These are phyloP conservation scores for Backusella westeae DNA, from an alignment of 192 early-diverging fungal species.

Conservation along the genomic window DNA sequence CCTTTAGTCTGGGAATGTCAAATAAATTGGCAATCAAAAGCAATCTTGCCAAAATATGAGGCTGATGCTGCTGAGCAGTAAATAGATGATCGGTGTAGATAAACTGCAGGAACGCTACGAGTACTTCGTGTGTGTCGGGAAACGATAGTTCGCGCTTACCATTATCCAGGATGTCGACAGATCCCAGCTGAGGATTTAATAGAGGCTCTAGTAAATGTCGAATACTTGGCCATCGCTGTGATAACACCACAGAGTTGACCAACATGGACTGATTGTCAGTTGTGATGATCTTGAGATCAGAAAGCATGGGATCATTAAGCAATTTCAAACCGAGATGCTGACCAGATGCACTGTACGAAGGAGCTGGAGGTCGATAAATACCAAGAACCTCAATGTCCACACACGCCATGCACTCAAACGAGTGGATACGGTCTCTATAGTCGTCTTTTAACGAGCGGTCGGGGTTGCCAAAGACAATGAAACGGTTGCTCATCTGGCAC, in stretches of 20 bases:
- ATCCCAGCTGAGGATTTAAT: constrained; percentile 15
- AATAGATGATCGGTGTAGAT: constrained; percentile 67
- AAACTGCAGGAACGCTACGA: constrained; percentile 63
- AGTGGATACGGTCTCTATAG: constrained; percentile 71
- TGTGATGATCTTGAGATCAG: constrained; percentile 56
- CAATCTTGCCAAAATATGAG: constrained; percentile 60
- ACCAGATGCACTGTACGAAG: constrained; percentile 48
- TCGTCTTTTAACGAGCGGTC: constrained; percentile 68
- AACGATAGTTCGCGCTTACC: constrained; percentile 16
- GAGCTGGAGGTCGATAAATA: constrained; percentile 50
- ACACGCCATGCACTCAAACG: constrained; percentile 68
- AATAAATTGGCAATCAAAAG: constrained; percentile 61
- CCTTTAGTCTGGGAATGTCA: constrained; percentile 52
- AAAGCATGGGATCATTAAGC: constrained; percentile 47
- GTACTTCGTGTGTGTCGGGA: constrained; percentile 48
- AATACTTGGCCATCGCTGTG: constrained; percentile 54
- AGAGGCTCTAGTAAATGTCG: constrained; percentile 15
- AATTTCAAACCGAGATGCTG: constrained; percentile 56
- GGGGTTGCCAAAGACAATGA: constrained; percentile 70
- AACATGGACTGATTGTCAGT: constrained; percentile 45
- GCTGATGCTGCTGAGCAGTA: constrained; percentile 61
- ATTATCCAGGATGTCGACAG: constrained; percentile 20
- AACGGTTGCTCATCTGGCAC: constrained; percentile 56
- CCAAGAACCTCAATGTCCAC: constrained; percentile 74
- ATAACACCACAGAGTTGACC: constrained; percentile 50